These are phyloP conservation scores for Termitomyces sp. DNA, from an alignment of 768 basidiomycete species.

Conservation along the genomic window DNA sequence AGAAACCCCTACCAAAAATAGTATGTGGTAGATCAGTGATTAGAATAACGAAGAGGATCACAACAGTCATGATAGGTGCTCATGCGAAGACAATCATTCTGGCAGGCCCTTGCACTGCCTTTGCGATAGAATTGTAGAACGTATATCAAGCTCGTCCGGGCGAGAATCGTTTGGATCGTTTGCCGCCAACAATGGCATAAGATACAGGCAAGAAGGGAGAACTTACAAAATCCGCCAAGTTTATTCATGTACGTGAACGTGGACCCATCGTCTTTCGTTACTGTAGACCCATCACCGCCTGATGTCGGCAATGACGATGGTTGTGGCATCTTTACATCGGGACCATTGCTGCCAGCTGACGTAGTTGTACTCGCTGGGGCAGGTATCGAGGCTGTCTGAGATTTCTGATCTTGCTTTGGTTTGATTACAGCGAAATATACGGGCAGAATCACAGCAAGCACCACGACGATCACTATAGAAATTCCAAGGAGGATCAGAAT, in stretches of 20 bases:
- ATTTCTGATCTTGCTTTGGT: slow-evolving; percentile 19
- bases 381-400: neutral
- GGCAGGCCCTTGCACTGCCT: slow-evolving; percentile 6
- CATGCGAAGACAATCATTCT: neutral
- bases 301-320: slow-evolving; percentile 23
- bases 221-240: slow-evolving; percentile 72
- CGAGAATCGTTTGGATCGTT: neutral
- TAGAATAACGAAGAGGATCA: neutral
- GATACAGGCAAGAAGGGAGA: neutral
- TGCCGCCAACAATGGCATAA: neutral
- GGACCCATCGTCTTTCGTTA: slow-evolving; percentile 62
- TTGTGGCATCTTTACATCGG: slow-evolving; percentile 5
- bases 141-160: neutral
- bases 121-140: neutral
- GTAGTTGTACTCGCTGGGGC: slow-evolving; percentile 5
- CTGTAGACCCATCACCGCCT: slow-evolving; percentile 67
- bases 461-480: slow-evolving; percentile 29
- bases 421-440: slow-evolving; percentile 57
- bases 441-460: slow-evolving; percentile 49
- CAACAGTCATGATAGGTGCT: slow-evolving; percentile 2
- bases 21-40: neutral
- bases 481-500: slow-evolving; percentile 26
- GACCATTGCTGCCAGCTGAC: slow-evolving; percentile 8
- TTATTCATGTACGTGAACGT: slow-evolving; percentile 74
- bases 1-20: slow-evolving; percentile 43